These are phyloP conservation scores for Nitzschia sp. DNA, from an alignment of 108 stramenopile genomes.

Conservation along the genomic window DNA sequence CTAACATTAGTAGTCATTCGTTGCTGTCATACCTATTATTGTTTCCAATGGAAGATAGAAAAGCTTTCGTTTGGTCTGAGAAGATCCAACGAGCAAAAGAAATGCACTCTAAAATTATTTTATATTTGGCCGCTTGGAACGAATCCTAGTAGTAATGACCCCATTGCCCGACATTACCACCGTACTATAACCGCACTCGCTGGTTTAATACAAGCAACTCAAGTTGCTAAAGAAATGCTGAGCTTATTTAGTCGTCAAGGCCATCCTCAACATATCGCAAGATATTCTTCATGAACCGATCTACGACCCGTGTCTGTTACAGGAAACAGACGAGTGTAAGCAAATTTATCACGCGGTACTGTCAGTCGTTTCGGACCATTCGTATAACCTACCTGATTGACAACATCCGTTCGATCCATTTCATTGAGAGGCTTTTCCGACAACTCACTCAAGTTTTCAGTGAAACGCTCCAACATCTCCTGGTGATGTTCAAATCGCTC, in stretches of 20 bases:
- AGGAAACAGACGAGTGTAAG: constrained; percentile 11
- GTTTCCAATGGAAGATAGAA: too few species aligned
- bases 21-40: too few species aligned
- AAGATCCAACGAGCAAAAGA: too few species aligned
- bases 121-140: too few species aligned
- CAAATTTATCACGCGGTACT: not conserved
- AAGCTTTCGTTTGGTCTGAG: too few species aligned
- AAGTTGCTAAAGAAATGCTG: too few species aligned
- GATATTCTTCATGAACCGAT: constrained; percentile 91
- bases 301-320: constrained; percentile 93
- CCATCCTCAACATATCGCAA: constrained; percentile 89
- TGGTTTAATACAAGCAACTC: too few species aligned
- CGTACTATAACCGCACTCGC: too few species aligned
- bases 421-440: constrained; percentile 80
- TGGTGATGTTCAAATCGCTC: constrained; percentile 98
- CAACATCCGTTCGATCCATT: constrained; percentile 94
- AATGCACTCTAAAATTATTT: too few species aligned
- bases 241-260: constrained; percentile 57
- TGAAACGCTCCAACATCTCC: constrained; percentile 97
- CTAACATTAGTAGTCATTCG: too few species aligned
- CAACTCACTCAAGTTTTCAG: constrained; percentile 91
- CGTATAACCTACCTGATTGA: constrained; percentile 76
- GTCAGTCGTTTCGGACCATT: not conserved
- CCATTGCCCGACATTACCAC: too few species aligned
- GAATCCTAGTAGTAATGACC: too few species aligned